These are phyloP conservation scores for Lenwebbia sp. DNA, from an alignment of 345 rosid genomes.

Conservation along the genomic window DNA sequence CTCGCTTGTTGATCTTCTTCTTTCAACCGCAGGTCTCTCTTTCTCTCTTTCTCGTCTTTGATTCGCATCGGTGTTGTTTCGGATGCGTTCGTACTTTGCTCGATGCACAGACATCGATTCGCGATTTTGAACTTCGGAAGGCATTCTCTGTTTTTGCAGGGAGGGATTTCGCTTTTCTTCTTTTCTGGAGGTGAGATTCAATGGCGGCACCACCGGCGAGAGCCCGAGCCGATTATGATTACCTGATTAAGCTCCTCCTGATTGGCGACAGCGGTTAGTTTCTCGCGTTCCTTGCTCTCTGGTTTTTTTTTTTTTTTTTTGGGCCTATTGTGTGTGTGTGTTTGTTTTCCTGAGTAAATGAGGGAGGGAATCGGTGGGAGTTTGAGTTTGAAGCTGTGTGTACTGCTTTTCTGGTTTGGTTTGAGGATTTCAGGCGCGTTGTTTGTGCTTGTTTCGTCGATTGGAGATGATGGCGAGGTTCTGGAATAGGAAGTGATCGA, in stretches of 20 bases:
- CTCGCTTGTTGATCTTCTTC: neutral
- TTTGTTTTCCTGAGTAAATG: neutral
- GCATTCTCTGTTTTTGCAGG: neutral
- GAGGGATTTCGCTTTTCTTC: neutral
- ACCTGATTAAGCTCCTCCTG: constrained; percentile 10
- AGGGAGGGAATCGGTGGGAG: neutral
- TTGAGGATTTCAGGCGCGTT: neutral
- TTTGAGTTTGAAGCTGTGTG: neutral
- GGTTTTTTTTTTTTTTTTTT: neutral
- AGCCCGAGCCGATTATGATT: constrained; percentile 10
- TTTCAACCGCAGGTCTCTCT: neutral
- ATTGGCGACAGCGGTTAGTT: constrained; percentile 12
- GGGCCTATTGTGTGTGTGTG: neutral
- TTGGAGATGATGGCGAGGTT: neutral
- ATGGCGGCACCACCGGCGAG: constrained; percentile 12
- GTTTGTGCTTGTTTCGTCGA: neutral
- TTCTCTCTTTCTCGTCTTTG: neutral
- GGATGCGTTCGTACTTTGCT: neutral
- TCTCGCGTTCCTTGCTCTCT: neutral
- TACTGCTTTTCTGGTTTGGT: neutral
- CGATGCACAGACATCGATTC: neutral
- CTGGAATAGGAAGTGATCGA: neutral
- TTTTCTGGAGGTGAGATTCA: neutral
- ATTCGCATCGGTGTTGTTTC: neutral
- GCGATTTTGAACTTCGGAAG: neutral